phyloP scores from a whole-genome alignment of 164 flowering plant genomes.

The Kingdonia uniflora region DNA sequence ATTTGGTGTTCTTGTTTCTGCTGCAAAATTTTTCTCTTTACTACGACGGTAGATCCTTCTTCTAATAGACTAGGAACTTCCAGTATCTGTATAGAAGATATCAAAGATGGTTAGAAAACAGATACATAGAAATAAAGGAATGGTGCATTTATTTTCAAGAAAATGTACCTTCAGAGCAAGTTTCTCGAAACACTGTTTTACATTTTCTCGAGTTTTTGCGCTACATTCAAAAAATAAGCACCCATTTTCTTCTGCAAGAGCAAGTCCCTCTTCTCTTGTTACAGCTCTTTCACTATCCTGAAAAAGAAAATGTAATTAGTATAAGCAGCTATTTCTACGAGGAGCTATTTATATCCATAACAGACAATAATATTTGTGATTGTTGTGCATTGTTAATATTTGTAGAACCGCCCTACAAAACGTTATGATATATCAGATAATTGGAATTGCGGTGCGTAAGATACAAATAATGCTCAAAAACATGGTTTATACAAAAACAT shows the following conservation, averaged over 20 bases:
- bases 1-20: constrained; percentile 29
- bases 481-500: too few species aligned
- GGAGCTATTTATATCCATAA: neutral
- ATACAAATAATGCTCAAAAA: too few species aligned
- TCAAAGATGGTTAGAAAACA: constrained; percentile 1
- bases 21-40: constrained; percentile 45
- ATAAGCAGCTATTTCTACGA: neutral
- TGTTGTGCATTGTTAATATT: too few species aligned
- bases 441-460: neutral
- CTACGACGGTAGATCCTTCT: constrained; percentile 56
- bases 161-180: constrained; percentile 54
- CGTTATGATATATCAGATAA: too few species aligned
- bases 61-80: constrained; percentile 64
- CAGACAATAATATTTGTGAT: neutral
- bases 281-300: constrained; percentile 78
- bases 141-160: neutral
- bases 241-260: constrained; percentile 58
- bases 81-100: constrained; percentile 40
- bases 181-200: constrained; percentile 62
- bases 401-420: too few species aligned
- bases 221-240: constrained; percentile 78
- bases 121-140: neutral
- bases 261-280: constrained; percentile 68
- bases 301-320: constrained; percentile 2
- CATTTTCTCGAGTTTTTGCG: constrained; percentile 71